Evolutionary conservation across 495 filamentous ascomycete genomes (phyloP), one percentile per base, ranked within the genome.

Genomic region (Aspergillus carlsbadensis): DNA sequence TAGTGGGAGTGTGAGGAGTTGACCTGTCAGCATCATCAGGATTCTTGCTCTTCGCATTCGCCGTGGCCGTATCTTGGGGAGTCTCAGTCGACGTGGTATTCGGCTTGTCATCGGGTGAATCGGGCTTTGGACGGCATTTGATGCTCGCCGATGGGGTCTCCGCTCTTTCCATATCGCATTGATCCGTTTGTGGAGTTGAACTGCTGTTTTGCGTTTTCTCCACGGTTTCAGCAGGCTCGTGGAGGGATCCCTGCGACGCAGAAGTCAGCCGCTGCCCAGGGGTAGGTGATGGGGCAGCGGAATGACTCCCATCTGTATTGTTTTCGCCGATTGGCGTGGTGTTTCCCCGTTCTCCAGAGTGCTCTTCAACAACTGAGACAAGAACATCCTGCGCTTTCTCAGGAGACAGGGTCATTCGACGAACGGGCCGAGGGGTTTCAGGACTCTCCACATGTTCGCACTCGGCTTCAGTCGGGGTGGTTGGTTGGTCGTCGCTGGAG

Each of bases 141-240:
- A 51, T 58, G 26, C 39, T 54, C 24, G 61, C 40, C 21, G 47
- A 20, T 36, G 48, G 48, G 8, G 52, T 18, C 41, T 56, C 61
- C 14, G 58, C 48, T 5, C 47, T 42, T 15, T 39, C 34, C 13
- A 29, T 11, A 34, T 72, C 71, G n/a, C 61, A 65, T 51, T 74
- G 68, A 31, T 62, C 64, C 10, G 71, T 66, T 18, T 85, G 71
- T 11, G 86, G 74, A n/a, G 87, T 88, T 36, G 92, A 78, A 63
- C 93, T 89, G 2, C 91, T 75, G 59, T 89, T 85, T 21, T 83
- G 81, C 21, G 89, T 79, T 60, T 84, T 81, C 31, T 87, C 80
- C 26, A 69, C 64, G 6, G 20, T 13, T 43, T 57, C 65, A 37
- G 57, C 58, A 40, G 67, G 64, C n/a, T 59, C 58, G 29, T 41